Base-by-base conservation (phyloP, 306 rosid species). In the Ziziphus jujuba region DNA sequence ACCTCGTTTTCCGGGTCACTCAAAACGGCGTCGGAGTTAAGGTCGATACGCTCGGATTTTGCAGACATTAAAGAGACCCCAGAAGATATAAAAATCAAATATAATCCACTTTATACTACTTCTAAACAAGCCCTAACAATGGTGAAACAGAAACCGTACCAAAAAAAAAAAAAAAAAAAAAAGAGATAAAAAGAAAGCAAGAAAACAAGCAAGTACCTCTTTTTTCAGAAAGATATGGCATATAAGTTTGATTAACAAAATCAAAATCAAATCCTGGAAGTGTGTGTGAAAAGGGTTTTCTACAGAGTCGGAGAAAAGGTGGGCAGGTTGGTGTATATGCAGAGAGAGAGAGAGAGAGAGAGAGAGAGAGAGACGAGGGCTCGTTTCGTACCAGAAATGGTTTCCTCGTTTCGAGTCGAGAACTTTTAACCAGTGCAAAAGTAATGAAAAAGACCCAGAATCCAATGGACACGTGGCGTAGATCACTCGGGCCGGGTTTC, bases 11-110 rank as follows among this genome's bases (percentile, higher is more conserved):
- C 72, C 56, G 66, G 75, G 72, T 74, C 86, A 61, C 52, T 51
- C 72, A 75, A 68, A 70, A 62, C 71, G 28, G 75, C 75, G 28
- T 81, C 95, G 25, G 80, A 51, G 58, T 84, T 75, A 14, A 90
- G 77, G 82, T 82, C 85, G 17, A 83, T 68, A 22, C 20, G 63
- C 43, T 56, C 72, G 6, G 84, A 56, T 78, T 66, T 62, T 12
- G 20, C 50, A 62, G 84, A 73, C 91, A 80, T 79, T 19, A n/a
- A 48, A 31, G 20, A 75, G 77, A 60, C 82, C 84, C 79, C 75
- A 77, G 73, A 71, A 34, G 14, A 56, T 60, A 20, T 54, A 20
- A 50, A 4, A n/a, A n/a, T n/a, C 31, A 52, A 28, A 2, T 20
- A 9, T 21, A 24, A 9, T 11, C 16, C 48, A n/a, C n/a, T n/a